Percentiles rank a stretch among this genome's conserved stretches.
Conservation (phyloP, 2,329 filamentous ascomycete species). For the Ophiostoma tasmaniense region DNA sequence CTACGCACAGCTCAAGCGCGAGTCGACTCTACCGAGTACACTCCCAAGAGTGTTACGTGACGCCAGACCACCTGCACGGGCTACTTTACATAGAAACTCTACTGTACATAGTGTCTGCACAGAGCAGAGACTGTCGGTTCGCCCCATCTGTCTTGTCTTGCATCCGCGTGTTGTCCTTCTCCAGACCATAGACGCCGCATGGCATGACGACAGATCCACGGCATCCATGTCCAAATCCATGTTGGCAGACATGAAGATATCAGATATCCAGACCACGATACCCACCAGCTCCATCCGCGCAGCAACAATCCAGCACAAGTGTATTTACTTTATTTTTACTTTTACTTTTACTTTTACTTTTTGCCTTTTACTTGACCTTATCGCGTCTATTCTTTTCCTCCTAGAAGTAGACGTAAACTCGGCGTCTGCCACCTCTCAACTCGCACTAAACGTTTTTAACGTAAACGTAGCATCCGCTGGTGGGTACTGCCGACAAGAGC, state of each 20-base stretch:
- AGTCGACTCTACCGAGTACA: too few relatives aligned
- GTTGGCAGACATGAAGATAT: neutral
- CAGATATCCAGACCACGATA: too few relatives aligned
- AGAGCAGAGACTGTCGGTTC: neutral
- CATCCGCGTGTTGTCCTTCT: neutral
- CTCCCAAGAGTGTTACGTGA: slow-evolving; percentile 14
- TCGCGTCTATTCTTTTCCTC: neutral
- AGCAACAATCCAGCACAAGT: neutral
- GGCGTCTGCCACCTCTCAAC: too few relatives aligned
- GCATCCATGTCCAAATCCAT: neutral
- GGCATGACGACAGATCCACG: neutral
- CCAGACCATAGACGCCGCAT: neutral
- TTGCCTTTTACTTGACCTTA: too few relatives aligned
- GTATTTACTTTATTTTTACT: too few relatives aligned
- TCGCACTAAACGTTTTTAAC: too few relatives aligned
- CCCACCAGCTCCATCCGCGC: neutral
- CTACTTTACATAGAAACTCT: too few relatives aligned
- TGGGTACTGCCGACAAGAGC: neutral
- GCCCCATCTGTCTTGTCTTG: neutral
- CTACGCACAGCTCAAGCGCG: neutral
- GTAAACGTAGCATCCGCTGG: neutral
- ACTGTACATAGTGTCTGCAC: too few relatives aligned
- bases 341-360: too few relatives aligned
- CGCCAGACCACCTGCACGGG: neutral
- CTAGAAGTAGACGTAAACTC: too few relatives aligned